A percentile compares a stretch with the other conserved stretches of the same genome.
phyloP scores from a whole-genome alignment of 805 yeast species.

The Cyberlindnera saturnus region DNA sequence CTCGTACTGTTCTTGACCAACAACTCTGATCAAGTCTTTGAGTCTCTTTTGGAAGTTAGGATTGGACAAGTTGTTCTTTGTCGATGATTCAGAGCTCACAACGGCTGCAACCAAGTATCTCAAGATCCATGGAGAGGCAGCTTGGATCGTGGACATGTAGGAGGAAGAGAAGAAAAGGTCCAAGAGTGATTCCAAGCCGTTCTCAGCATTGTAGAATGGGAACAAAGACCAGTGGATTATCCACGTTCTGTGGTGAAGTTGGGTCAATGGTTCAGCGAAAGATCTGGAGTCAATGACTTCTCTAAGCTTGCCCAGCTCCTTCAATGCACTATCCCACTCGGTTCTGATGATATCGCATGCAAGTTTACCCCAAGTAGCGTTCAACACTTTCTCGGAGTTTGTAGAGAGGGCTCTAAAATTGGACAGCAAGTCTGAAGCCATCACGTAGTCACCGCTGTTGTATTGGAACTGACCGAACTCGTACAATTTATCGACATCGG shows the following conservation, averaged over 20 bases:
- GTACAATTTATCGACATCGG: constrained; percentile 43
- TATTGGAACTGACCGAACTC: constrained; percentile 58
- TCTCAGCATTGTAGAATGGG: constrained; percentile 49
- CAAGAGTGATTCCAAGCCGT: constrained; percentile 46
- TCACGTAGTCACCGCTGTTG: constrained; percentile 55
- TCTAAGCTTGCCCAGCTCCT: constrained; percentile 48
- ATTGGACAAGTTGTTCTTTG: constrained; percentile 23
- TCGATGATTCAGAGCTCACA: constrained; percentile 29
- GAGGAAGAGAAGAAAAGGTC: constrained; percentile 56
- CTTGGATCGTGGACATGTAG: constrained; percentile 61
- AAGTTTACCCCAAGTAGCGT: constrained; percentile 66
- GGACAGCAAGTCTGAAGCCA: constrained; percentile 52
- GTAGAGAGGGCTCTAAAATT: constrained; percentile 52
- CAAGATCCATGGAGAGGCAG: constrained; percentile 65
- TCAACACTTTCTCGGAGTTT: constrained; percentile 41
- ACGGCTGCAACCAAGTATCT: constrained; percentile 64
- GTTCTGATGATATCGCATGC: constrained; percentile 52
- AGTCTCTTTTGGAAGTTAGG: constrained; percentile 44
- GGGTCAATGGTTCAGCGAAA: constrained; percentile 46
- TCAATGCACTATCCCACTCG: constrained; percentile 47
- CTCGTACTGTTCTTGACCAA: constrained; percentile 58
- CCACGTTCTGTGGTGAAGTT: constrained; percentile 61
- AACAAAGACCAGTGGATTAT: constrained; percentile 64
- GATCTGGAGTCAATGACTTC: constrained; percentile 54
- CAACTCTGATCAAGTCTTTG: constrained; percentile 51